Evolutionary conservation across 169 alveolate species (phyloP), one percentile per base, ranked within the genome.

Genomic region (Cryptosporidium baileyi): DNA sequence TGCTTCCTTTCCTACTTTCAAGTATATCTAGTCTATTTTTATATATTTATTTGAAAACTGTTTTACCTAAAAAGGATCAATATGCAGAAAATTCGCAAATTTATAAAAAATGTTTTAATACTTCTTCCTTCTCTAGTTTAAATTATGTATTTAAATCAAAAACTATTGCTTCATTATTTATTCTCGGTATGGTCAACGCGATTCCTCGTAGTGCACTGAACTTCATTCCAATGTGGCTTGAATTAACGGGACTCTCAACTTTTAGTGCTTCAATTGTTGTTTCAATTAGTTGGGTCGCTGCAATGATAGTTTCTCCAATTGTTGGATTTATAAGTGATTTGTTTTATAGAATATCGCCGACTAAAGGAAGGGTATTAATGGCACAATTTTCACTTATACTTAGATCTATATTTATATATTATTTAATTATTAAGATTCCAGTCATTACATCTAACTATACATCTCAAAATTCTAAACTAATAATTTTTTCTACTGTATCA

Each of bases 231-330:
- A 51, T 74, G 85, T 74, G 85, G 85, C 67, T 74, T 24, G 60
- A 74, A 57, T 36, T 44, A 2, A 74, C 85, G 0, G 85, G 85
- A 9, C 67, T 74, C 7, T 74, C 85, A 19, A 51, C 36, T 26
- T 30, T 59, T 32, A 74, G 67, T 40, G 85, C 85, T 17, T 34
- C 85, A 2, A 38, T 74, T 34, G 43, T 74, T 36, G 85, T 74
- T 57, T 74, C 85, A 54, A 45, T 59, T 13, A 74, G 85, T 24
- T 74, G 85, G 85, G 30, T 74, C 5, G 65, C 85, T 11, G 85
- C 67, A 6, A 74, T 74, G 60, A 22, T 74, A 6, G 57, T 74
- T 26, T 32, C 85, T 2, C 85, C 85, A 5, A 54, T 74, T 30
- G 54, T 74, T 54, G 85, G 85, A 17, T 74, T 52, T 38, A 43